These are phyloP conservation scores for Dianthus caryophyllus DNA, from an alignment of 148 eudicot genomes.

Conservation along the genomic window DNA sequence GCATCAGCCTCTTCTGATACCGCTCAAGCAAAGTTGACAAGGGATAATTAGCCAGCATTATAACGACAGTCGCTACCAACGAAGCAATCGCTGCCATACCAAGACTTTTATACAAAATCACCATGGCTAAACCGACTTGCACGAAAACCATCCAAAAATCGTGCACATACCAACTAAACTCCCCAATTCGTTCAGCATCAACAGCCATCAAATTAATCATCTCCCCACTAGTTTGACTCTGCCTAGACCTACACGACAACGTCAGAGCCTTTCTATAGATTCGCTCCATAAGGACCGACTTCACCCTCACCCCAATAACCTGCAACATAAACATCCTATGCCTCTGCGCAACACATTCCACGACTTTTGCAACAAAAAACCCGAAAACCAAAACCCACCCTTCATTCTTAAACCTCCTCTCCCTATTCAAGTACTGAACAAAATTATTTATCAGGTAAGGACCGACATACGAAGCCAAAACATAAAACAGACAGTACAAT, in stretches of 20 bases:
- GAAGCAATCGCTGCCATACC: slow-evolving; percentile 41
- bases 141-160: slow-evolving; percentile 34
- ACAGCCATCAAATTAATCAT: slow-evolving; percentile 36
- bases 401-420: slow-evolving; percentile 21
- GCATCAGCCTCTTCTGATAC: slow-evolving; percentile 33
- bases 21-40: slow-evolving; percentile 26
- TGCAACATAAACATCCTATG: slow-evolving; percentile 34
- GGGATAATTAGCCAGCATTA: slow-evolving; percentile 40
- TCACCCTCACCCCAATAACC: slow-evolving; percentile 28
- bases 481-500: slow-evolving; percentile 17
- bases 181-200: slow-evolving; percentile 38
- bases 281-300: slow-evolving; percentile 26
- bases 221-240: slow-evolving; percentile 41
- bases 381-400: slow-evolving; percentile 32
- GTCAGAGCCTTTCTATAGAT: slow-evolving; percentile 36
- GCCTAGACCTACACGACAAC: slow-evolving; percentile 32
- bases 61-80: slow-evolving; percentile 25
- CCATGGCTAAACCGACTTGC: slow-evolving; percentile 31
- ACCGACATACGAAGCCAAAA: slow-evolving; percentile 32
- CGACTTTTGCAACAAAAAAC: slow-evolving; percentile 31
- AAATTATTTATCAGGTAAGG: slow-evolving; percentile 40
- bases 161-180: slow-evolving; percentile 33
- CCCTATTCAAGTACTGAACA: slow-evolving; percentile 37
- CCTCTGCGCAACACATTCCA: slow-evolving; percentile 32
- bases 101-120: slow-evolving; percentile 30